Base-by-base conservation (phyloP, 2,329 filamentous ascomycete species). In the Botrytis fabae region DNA sequence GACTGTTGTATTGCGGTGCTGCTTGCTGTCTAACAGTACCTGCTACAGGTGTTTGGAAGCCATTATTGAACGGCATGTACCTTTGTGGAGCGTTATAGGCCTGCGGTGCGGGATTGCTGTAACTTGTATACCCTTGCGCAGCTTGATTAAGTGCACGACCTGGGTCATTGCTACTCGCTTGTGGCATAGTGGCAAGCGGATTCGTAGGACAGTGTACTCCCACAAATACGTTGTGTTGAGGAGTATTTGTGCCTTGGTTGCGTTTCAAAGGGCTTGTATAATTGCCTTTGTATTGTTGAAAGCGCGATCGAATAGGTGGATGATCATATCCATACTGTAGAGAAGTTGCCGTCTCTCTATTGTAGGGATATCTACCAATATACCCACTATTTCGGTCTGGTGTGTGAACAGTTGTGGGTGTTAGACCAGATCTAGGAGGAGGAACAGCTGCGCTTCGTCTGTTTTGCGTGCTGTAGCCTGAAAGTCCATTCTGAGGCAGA, bases 231-330 rank as follows among this genome's bases (percentile, higher is more conserved):
- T 62, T 42, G 3, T 18, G 1, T 10, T 2, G 38, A 42, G 25
- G 14, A 10, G 14, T 6, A 5, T 25, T n/a, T 12, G 25, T 9
- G 60, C 60, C 22, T n/a, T 62, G 60, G 38, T 28, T 10, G 6
- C 28, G 8, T 40, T 7, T 38, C 14, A 18, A 0, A 42, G 16
- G 25, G 2, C 4, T 8, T 1, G 35, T 9, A 28, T 10, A 18
- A 62, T 0, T 10, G 1, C 22, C 25, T 9, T 20, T 25, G 7
- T 42, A 1, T 25, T n/a, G 3, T 18, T 40, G 60, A 0, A 14
- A 16, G 2, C 7, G 25, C 1, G n/a, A 1, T 2, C 25, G 14
- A 8, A 16, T 0, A 4, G 14, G 1, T 14, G 38, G 7, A 8
- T n/a, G 35, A 16, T 3, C 2, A n/a, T n/a, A 8, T 42, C 25